phyloP scores from a whole-genome alignment of 2,329 filamentous ascomycete species.

The Ophiocordyceps robertsii region DNA sequence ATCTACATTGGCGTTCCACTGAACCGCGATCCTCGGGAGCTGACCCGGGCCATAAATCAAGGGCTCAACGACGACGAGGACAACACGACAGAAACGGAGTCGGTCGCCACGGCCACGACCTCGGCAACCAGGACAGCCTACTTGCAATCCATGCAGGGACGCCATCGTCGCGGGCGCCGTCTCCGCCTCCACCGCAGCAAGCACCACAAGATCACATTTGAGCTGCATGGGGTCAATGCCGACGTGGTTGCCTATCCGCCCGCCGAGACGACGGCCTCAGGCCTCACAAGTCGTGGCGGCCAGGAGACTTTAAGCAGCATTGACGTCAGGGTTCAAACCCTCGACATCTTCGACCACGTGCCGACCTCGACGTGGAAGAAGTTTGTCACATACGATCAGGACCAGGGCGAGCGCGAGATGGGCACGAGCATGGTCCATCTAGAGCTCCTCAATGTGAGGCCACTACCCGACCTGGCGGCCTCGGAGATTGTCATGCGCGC shows the following conservation, averaged over 20 bases:
- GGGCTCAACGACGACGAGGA: slow-evolving; percentile 73
- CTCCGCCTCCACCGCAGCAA: slow-evolving; percentile 74
- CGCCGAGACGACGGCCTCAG: neutral
- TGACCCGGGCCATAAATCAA: slow-evolving; percentile 74
- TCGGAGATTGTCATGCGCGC: slow-evolving; percentile 78
- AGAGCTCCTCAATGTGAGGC: slow-evolving; percentile 77
- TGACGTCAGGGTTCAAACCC: slow-evolving; percentile 65
- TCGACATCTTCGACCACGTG: slow-evolving; percentile 89
- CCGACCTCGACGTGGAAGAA: slow-evolving; percentile 97
- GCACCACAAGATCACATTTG: slow-evolving; percentile 90
- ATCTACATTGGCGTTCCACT: slow-evolving; percentile 92
- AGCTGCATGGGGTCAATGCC: slow-evolving; percentile 70
- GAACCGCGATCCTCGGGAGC: slow-evolving; percentile 70
- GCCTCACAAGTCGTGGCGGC: slow-evolving; percentile 13
- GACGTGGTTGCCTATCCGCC: slow-evolving; percentile 74
- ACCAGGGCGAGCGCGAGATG: slow-evolving; percentile 75
- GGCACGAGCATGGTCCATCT: slow-evolving; percentile 82
- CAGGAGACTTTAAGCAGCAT: slow-evolving; percentile 79
- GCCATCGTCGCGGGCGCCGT: slow-evolving; percentile 44
- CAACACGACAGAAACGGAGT: slow-evolving; percentile 72
- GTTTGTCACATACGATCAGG: slow-evolving; percentile 86
- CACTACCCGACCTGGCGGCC: slow-evolving; percentile 69
- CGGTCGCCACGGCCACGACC: slow-evolving; percentile 62
- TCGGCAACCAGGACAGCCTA: slow-evolving; percentile 37
- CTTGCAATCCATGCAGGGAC: slow-evolving; percentile 35